Conservation (phyloP, 208 protist genomes). For the Endotrypanum monterogeii region DNA sequence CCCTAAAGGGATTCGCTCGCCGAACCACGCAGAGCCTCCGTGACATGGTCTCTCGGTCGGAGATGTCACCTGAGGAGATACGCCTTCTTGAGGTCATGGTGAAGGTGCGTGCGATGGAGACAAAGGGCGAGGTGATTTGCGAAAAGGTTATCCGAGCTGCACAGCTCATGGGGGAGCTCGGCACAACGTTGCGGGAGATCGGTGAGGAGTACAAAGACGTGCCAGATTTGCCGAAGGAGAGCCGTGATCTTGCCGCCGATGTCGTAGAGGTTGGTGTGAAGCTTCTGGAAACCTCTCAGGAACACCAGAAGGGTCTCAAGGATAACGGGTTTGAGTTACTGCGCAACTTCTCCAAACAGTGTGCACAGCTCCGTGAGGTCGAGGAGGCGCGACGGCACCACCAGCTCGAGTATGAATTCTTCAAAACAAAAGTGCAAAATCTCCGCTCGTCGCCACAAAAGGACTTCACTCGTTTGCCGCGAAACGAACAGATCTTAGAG, state of each 20-base stretch:
- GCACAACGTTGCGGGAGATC: slow-evolving; percentile 62
- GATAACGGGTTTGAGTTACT: slow-evolving; percentile 66
- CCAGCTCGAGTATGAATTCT: slow-evolving; percentile 85
- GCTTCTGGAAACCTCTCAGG: slow-evolving; percentile 49
- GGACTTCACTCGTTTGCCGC: slow-evolving; percentile 68
- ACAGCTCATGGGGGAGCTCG: slow-evolving; percentile 74
- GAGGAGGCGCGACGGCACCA: slow-evolving; percentile 56
- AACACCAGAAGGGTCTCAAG: slow-evolving; percentile 64
- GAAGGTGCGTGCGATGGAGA: slow-evolving; percentile 57
- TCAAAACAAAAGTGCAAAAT: slow-evolving; percentile 68
- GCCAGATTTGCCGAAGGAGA: slow-evolving; percentile 58
- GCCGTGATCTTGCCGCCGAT: slow-evolving; percentile 55
- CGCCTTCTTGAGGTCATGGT: slow-evolving; percentile 38
- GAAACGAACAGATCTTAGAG: slow-evolving; percentile 79
- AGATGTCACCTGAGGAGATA: slow-evolving; percentile 41
- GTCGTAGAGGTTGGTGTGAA: slow-evolving; percentile 52
- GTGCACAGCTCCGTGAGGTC: slow-evolving; percentile 45
- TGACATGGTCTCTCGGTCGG: slow-evolving; percentile 54
- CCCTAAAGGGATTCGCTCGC: slow-evolving; percentile 75
- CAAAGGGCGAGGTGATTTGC: slow-evolving; percentile 45
- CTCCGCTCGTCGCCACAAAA: slow-evolving; percentile 51
- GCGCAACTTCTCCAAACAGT: slow-evolving; percentile 47
- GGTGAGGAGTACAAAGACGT: slow-evolving; percentile 68
- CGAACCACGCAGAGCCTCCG: slow-evolving; percentile 79
- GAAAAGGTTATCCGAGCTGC: slow-evolving; percentile 58